Conservation (phyloP, 2,329 filamentous ascomycete genomes). For the Calonectria pteridis region DNA sequence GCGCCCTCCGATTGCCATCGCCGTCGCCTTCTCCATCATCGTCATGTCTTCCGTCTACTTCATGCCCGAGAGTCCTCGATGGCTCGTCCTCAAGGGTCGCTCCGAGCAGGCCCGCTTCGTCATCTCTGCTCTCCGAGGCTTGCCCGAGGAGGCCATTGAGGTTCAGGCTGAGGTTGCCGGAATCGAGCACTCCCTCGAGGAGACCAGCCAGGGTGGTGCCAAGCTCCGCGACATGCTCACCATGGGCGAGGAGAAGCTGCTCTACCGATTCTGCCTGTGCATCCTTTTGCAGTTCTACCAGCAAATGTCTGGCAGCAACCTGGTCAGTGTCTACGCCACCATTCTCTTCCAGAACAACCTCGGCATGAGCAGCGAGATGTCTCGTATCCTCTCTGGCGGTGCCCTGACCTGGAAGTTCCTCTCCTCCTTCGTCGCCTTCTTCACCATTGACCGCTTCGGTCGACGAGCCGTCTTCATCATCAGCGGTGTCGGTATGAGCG, state of each 20-base stretch:
- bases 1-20: constrained; percentile 52
- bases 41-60: constrained; percentile 49
- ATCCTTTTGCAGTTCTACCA: constrained; percentile 46
- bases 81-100: constrained; percentile 49
- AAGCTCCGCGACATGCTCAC: constrained; percentile 59
- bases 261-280: constrained; percentile 56
- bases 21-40: constrained; percentile 45
- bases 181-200: constrained; percentile 62
- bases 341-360: constrained; percentile 42
- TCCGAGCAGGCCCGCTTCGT: constrained; percentile 46
- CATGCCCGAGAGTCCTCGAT: constrained; percentile 51
- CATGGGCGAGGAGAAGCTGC: constrained; percentile 62
- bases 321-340: constrained; percentile 42
- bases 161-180: constrained; percentile 57
- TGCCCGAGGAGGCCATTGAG: constrained; percentile 50
- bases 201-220: constrained; percentile 50
- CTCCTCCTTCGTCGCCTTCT: constrained; percentile 39
- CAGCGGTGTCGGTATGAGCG: constrained; percentile 38
- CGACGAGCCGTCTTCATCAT: constrained; percentile 36
- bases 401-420: constrained; percentile 48
- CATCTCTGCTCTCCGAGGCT: constrained; percentile 54
- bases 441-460: constrained; percentile 42
- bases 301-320: constrained; percentile 43
- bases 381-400: constrained; percentile 39
- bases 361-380: constrained; percentile 31